Conservation (phyloP, 2,329 filamentous ascomycete species). For the Penicillium paneum region DNA sequence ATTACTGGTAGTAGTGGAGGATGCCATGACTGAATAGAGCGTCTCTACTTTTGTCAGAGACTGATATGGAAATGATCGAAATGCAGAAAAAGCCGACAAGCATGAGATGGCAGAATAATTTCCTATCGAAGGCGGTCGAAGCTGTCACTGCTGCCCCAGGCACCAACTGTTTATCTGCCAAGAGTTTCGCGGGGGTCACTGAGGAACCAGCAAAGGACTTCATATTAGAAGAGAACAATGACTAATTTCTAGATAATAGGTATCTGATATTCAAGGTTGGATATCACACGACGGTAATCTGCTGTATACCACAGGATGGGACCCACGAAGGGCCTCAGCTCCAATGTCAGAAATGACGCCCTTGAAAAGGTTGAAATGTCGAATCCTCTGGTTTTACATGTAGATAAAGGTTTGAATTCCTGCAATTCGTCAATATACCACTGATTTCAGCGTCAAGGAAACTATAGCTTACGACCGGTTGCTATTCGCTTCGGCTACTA, state of each 20-base stretch:
- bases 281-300: background rate
- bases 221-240: background rate
- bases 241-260: background rate
- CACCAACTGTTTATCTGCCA: background rate
- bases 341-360: no score
- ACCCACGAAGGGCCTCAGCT: background rate
- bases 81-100: slow-evolving; percentile 18
- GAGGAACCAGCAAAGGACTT: background rate
- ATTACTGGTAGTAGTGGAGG: slow-evolving; percentile 21
- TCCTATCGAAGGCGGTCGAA: slow-evolving; percentile 24
- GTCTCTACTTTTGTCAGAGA: background rate
- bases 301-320: background rate
- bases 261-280: background rate
- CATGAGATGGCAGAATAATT: slow-evolving; percentile 25
- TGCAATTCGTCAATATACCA: background rate
- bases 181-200: background rate
- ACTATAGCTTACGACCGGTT: background rate
- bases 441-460: no score
- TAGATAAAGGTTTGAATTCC: background rate
- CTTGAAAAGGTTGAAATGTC: no score
- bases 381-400: no score
- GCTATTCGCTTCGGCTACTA: background rate
- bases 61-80: slow-evolving; percentile 1
- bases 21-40: slow-evolving; percentile 20
- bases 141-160: slow-evolving; percentile 5